Evolutionary conservation across 768 basidiomycete genomes (phyloP), one percentile per base, ranked within the genome.

Genomic region (Candolleomyces eurysporus): DNA sequence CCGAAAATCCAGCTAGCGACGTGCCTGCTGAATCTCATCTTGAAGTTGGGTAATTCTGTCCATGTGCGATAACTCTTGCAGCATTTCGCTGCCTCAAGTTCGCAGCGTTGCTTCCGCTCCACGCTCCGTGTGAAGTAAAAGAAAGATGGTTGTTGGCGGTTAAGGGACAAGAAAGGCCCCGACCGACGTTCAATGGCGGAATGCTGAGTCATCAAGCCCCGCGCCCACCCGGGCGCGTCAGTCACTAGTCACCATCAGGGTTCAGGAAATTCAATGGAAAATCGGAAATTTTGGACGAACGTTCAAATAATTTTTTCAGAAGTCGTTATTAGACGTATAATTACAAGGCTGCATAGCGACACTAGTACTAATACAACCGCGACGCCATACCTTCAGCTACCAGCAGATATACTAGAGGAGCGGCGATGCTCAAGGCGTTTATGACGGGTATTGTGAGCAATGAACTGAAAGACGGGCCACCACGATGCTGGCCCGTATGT

Each of bases 1-100:
- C n/a, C 17, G n/a, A 3, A 50, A 39, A 52, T 54, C 45, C 46
- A 45, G 30, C 19, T 36, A 31, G 32, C 49, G 19, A 64, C 77
- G 57, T 58, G 90, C 92, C 78, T 91, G 87, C 75, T 96, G 94
- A 62, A 94, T 93, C 75, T 91, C 91, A 85, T 96, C 90, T 80
- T 95, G 93, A 58, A 96, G 87, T 73, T 96, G 94, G 10, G 94
- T 95, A 73, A 96, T 91, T 76, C 93, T 89, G 82, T 96, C 94
- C 94, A 95, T 95, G 80, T 92, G 87, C 74, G 91, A 86, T 73
- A 93, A 77, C 85, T 92, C 91, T 82, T 91, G 88, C 83, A 93
- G 91, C 91, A 93, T 93, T 79, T 78, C 90, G 84, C 86, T 85
- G 86, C 76, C 31, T 36, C 21, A 56, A 17, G 61, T 49, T 53